Base-by-base conservation (phyloP, 2,329 filamentous ascomycete genomes). In the Cladosporium sp. region DNA sequence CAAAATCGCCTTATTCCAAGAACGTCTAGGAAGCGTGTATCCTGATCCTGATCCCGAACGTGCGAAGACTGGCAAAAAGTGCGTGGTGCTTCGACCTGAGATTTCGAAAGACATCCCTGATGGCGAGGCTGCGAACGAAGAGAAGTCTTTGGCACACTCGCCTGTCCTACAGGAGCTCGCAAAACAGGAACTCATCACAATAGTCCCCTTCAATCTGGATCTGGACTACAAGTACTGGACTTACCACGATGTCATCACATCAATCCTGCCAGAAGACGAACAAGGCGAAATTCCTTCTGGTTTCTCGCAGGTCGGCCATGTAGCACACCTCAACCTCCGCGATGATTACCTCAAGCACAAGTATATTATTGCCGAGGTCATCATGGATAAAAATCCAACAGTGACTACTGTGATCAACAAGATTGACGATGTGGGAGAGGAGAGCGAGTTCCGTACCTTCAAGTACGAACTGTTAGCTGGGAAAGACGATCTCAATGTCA, bases 371-470 rank as follows among this genome's bases (percentile, higher is more conserved):
- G 94, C 89, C 0, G 80, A 93, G 67, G 86, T 97, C 2, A 78
- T 99, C 19, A 77, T 91, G 53, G 94, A 97, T 77, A 99, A 99
- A 77, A 96, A 96, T 74, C 82, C 85, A 9, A 77, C 77, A 45
- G 84, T 97, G 60, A 82, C 80, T 59, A 99, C 94, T 0, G 92
- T 99, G 64, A 97, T 99, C 76, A 97, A 97, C 80, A 99, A 99
- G 75, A 83, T 88, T 42, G 88, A 96, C 73, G 87, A 90, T 60
- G 93, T 99, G 8, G 94, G 94, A 58, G 83, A 84, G 20, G 86
- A 90, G 65, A 94, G 87, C 65, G 86, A 91, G 70, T 99, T 90
- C 75, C 86, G 94, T 53, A 97, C 94, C 0, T 97, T 99, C 74
- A 82, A 82, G 32, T 97, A 96, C 76, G 94, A 99, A 75, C 83